These are phyloP conservation scores for Colletotrichum chrysophilum DNA, from an alignment of 2,329 filamentous ascomycete species.

Conservation along the genomic window DNA sequence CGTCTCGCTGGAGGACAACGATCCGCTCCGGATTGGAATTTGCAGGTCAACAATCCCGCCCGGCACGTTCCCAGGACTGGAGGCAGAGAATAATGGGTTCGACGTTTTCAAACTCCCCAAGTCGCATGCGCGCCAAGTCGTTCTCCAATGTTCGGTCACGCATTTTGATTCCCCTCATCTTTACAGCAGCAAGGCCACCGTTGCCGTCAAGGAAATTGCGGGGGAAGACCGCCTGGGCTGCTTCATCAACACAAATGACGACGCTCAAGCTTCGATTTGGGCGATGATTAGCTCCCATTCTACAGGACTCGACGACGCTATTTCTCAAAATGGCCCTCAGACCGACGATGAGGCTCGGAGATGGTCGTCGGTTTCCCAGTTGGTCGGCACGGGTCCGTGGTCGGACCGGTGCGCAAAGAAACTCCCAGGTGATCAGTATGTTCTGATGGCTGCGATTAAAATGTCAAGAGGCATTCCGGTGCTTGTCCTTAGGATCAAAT, in stretches of 20 bases:
- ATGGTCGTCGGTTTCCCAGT: not conserved
- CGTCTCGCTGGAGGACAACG: not conserved
- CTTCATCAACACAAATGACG: not conserved
- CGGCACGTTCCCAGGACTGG: not conserved
- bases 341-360: not conserved
- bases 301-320: not conserved
- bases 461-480: not conserved
- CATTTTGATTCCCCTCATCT: not conserved
- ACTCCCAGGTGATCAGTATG: not conserved
- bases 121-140: not conserved
- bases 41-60: not conserved
- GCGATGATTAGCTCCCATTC: not conserved
- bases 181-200: not conserved
- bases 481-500: not conserved
- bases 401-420: not conserved
- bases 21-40: not conserved
- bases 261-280: not conserved
- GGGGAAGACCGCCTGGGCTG: not conserved
- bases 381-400: not conserved
- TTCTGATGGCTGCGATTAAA: not conserved
- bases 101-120: not conserved
- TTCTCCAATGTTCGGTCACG: not conserved
- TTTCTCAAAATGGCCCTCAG: not conserved
- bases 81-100: not conserved
- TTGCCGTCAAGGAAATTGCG: not conserved